Conservation (phyloP, 352 stramenopile genomes). For the Lagenidium giganteum region DNA sequence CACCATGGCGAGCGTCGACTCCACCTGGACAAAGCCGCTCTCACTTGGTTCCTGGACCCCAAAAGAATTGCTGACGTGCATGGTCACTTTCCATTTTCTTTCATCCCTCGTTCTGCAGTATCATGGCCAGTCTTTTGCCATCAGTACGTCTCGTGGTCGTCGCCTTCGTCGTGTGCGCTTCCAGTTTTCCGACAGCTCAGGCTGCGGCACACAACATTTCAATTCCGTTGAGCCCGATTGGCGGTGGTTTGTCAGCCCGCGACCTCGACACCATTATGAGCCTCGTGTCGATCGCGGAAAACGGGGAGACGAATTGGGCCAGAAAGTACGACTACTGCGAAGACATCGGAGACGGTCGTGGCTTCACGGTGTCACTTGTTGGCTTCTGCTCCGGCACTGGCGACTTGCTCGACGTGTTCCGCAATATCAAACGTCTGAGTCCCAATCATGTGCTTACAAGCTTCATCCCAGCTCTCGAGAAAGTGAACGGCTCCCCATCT, state of each 20-base stretch:
- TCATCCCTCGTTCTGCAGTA: too few relatives aligned
- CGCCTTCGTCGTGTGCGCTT: too few relatives aligned
- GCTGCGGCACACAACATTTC: too few relatives aligned
- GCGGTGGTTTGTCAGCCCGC: not conserved
- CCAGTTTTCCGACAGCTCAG: too few relatives aligned
- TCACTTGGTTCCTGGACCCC: too few relatives aligned
- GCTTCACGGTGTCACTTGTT: slow-evolving; percentile 10
- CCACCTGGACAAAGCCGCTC: too few relatives aligned
- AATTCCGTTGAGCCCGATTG: not conserved
- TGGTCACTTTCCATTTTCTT: too few relatives aligned
- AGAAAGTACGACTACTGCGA: slow-evolving; percentile 10
- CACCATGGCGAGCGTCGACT: too few relatives aligned
- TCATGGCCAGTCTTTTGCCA: too few relatives aligned
- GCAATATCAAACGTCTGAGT: not conserved
- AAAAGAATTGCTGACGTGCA: too few relatives aligned
- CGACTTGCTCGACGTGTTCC: slow-evolving; percentile 6
- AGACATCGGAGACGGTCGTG: slow-evolving; percentile 4
- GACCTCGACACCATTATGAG: slow-evolving; percentile 10
- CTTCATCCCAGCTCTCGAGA: slow-evolving; percentile 3
- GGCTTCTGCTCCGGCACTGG: slow-evolving; percentile 8
- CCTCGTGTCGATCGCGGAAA: slow-evolving; percentile 10
- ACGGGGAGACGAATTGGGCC: slow-evolving; percentile 2
- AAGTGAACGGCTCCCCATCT: not conserved
- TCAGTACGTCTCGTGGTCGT: too few relatives aligned
- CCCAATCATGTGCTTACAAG: not conserved